phyloP scores from a whole-genome alignment of 78 protist genomes.

The Dictyostelium capitatum region DNA sequence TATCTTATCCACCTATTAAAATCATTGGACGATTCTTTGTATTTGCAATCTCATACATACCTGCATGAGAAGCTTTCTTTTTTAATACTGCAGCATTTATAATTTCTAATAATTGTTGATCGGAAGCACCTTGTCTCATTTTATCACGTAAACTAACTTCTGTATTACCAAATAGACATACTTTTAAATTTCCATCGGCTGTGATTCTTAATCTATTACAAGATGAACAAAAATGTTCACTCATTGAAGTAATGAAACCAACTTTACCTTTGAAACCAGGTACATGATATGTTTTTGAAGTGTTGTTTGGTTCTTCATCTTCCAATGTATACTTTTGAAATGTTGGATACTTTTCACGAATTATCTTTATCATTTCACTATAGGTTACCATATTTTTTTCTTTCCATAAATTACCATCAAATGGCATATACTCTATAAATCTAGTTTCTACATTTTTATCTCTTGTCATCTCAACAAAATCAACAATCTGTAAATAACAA shows the following conservation, averaged over 20 bases:
- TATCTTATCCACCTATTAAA: constrained; percentile 88
- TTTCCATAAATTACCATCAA: constrained; percentile 92
- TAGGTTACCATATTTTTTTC: constrained; percentile 85
- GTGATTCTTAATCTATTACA: constrained; percentile 95
- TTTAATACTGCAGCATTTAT: constrained; percentile 75
- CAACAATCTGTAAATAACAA: constrained; percentile 34
- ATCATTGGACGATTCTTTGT: constrained; percentile 92
- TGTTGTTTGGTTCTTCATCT: constrained; percentile 79
- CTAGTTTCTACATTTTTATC: constrained; percentile 84
- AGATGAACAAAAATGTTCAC: constrained; percentile 92
- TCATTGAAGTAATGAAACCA: constrained; percentile 95
- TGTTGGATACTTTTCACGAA: constrained; percentile 23
- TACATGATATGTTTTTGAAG: constrained; percentile 84
- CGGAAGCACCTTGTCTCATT: constrained; percentile 86
- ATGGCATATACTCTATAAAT: constrained; percentile 97
- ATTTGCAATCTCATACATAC: constrained; percentile 88
- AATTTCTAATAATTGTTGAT: constrained; percentile 60
- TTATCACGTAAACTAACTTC: constrained; percentile 88
- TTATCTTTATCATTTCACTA: constrained; percentile 53
- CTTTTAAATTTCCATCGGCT: constrained; percentile 96
- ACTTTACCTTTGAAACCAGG: constrained; percentile 85
- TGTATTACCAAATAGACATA: constrained; percentile 91
- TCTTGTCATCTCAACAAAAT: constrained; percentile 86
- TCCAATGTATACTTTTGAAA: constrained; percentile 23
- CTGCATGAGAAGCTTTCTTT: constrained; percentile 86